Percentiles rank a stretch among this genome's conserved stretches.
phyloP scores from a whole-genome alignment of 805 yeast species.

The Myxozyma sirexii region DNA sequence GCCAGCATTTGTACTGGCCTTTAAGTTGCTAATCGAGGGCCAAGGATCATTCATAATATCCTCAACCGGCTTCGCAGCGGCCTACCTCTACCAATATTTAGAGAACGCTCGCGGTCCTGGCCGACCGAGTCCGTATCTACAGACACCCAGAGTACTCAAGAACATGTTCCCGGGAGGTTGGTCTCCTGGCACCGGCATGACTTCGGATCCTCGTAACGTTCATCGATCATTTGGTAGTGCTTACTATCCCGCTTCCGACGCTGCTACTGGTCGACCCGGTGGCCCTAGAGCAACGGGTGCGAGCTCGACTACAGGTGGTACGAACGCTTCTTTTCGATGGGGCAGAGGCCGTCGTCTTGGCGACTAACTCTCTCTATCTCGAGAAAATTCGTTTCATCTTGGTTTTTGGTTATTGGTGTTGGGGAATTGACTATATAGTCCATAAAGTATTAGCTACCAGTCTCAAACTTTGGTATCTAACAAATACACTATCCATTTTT shows the following conservation, averaged over 20 bases:
- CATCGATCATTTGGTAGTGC: constrained; percentile 34
- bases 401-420: background rate
- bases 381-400: background rate
- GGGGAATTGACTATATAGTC: background rate
- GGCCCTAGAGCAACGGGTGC: constrained; percentile 8
- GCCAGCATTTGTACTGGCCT: constrained; percentile 41
- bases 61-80: constrained; percentile 40
- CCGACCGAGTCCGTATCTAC: constrained; percentile 26
- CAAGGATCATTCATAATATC: constrained; percentile 35
- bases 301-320: background rate
- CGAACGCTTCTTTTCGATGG: constrained; percentile 6
- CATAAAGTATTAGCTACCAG: too few relatives aligned
- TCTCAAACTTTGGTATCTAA: background rate
- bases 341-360: constrained; percentile 17
- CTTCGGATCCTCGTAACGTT: constrained; percentile 25
- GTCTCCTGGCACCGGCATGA: constrained; percentile 31
- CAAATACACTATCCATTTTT: background rate
- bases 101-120: constrained; percentile 37
- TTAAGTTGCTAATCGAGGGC: constrained; percentile 40
- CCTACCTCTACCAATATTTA: constrained; percentile 42
- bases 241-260: constrained; percentile 21
- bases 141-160: constrained; percentile 29
- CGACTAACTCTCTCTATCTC: background rate
- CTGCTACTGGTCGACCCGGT: background rate
- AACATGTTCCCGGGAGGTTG: constrained; percentile 30